phyloP scores from a whole-genome alignment of 1,139 yeast genomes.

The Diutina neorugosa region DNA sequence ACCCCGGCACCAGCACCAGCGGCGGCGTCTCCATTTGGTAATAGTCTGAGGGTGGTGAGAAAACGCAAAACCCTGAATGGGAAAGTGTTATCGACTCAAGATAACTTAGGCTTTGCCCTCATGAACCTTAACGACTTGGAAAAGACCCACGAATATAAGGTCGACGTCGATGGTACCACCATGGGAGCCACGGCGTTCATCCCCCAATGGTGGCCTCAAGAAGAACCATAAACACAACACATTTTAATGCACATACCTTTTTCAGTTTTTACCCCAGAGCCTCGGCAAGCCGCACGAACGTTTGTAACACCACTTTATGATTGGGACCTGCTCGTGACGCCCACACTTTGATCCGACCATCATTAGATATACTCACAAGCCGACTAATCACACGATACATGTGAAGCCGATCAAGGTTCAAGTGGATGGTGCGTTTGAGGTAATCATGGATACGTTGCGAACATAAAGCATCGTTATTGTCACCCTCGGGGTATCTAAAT shows the following conservation, averaged over 20 bases:
- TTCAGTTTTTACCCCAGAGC: not conserved
- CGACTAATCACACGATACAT: not conserved
- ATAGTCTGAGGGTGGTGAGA: not conserved
- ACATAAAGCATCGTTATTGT: not conserved
- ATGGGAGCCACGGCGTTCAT: not conserved
- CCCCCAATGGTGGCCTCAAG: conserved; percentile 3
- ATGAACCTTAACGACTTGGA: not conserved
- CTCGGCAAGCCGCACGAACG: not conserved
- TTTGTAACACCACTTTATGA: not conserved
- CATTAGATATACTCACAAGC: not conserved
- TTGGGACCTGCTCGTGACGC: not conserved
- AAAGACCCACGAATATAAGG: not conserved
- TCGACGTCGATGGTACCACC: not conserved
- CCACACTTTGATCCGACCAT: not conserved
- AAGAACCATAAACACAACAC: not conserved
- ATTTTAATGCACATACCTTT: not conserved
- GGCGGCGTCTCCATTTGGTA: conserved; percentile 1
- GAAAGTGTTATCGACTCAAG: not conserved
- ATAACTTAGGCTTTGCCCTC: conserved; percentile 1
- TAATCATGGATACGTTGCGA: not conserved
- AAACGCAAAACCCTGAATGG: conserved; percentile 1
- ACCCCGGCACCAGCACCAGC: not conserved
- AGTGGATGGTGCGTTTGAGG: not conserved
- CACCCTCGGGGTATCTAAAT: not conserved
- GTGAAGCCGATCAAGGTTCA: not conserved